Conservation (phyloP, 441 rosid genomes). For the Codiaeum variegatum region DNA sequence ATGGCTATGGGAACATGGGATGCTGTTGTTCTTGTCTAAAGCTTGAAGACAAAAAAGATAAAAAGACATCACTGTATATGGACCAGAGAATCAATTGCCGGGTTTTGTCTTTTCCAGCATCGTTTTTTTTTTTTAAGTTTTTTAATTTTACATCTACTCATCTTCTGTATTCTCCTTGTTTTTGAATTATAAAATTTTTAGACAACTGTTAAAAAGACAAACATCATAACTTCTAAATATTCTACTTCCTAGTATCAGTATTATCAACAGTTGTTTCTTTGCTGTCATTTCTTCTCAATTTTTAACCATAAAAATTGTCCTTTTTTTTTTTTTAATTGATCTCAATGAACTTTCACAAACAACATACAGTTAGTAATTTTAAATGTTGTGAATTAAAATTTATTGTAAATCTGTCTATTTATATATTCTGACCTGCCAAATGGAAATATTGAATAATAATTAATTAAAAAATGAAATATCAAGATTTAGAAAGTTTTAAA, state of each 20-base stretch:
- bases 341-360: too few relatives aligned
- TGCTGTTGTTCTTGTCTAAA: not conserved
- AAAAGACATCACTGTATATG: not conserved
- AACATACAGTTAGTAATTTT: too few relatives aligned
- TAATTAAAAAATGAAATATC: too few relatives aligned
- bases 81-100: slow-evolving; percentile 29
- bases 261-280: not conserved
- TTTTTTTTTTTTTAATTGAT: too few relatives aligned
- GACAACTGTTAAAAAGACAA: not conserved
- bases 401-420: too few relatives aligned
- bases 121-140: slow-evolving; percentile 17
- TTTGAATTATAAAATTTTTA: not conserved
- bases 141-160: not conserved
- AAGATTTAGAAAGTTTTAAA: too few relatives aligned
- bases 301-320: too few relatives aligned
- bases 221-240: slow-evolving; percentile 1
- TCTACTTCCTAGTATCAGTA: not conserved
- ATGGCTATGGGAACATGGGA: not conserved
- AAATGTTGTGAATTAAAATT: too few relatives aligned
- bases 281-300: too few relatives aligned
- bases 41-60: slow-evolving; percentile 15
- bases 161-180: not conserved
- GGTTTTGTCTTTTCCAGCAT: slow-evolving; percentile 35
- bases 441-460: too few relatives aligned
- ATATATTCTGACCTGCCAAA: too few relatives aligned